Evolutionary conservation across 2,329 filamentous ascomycete species (phyloP).

Genomic region (Pseudovirgaria hyperparasitica): DNA sequence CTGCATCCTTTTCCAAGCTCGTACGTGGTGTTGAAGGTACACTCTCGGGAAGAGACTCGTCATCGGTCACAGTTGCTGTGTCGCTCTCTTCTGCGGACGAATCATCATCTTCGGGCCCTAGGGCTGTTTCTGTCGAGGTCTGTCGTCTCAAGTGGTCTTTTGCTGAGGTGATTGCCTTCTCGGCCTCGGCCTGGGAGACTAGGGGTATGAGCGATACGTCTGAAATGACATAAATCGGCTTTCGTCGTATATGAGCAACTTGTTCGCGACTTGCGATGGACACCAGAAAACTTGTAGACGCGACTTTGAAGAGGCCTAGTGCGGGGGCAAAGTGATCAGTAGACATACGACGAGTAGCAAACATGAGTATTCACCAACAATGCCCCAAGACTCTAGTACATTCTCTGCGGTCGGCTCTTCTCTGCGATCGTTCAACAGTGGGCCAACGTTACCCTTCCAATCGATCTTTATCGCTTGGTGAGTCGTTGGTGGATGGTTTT

Average conservation of each 20-base stretch:
- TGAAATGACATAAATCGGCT: slow-evolving; percentile 73
- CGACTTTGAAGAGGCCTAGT: slow-evolving; percentile 73
- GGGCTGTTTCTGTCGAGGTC: slow-evolving; percentile 13
- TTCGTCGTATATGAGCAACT: slow-evolving; percentile 74
- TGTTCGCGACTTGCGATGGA: slow-evolving; percentile 77
- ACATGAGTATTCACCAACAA: slow-evolving; percentile 38
- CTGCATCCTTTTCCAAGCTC: slow-evolving; percentile 18
- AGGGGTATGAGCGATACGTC: slow-evolving; percentile 87
- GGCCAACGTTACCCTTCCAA: slow-evolving; percentile 49
- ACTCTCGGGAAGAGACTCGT: slow-evolving; percentile 22
- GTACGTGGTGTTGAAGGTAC: slow-evolving; percentile 17
- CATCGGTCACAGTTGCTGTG: no score
- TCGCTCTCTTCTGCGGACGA: slow-evolving; percentile 14
- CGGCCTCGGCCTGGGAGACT: slow-evolving; percentile 60
- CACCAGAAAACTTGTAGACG: slow-evolving; percentile 70
- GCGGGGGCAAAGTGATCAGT: background rate
- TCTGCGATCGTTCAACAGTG: slow-evolving; percentile 28
- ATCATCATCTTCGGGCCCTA: slow-evolving; percentile 17
- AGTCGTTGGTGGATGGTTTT: slow-evolving; percentile 40
- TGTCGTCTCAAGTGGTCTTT: slow-evolving; percentile 30
- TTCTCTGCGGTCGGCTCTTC: slow-evolving; percentile 23
- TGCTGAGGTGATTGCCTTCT: slow-evolving; percentile 55
- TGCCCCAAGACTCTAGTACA: slow-evolving; percentile 34
- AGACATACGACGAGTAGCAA: background rate
- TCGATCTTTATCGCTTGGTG: slow-evolving; percentile 52